A percentile compares a stretch with the other conserved stretches of the same genome.
These are phyloP conservation scores for Gryganskiella cystojenkinii DNA, from an alignment of 192 early-diverging fungal species.

Conservation along the genomic window DNA sequence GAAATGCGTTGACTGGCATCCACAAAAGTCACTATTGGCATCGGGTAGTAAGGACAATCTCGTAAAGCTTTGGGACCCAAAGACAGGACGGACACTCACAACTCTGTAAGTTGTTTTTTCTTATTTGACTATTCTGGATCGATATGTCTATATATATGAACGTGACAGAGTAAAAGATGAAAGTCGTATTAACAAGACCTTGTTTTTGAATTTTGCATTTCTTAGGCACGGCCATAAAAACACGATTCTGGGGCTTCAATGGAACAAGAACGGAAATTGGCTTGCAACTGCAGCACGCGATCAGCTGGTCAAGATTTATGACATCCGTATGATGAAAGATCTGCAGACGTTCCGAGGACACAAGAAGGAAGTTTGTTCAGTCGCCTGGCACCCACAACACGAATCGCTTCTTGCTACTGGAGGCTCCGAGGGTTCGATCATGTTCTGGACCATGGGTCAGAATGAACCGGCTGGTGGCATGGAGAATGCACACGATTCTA, in stretches of 20 bases:
- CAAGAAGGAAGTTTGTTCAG: slow-evolving; percentile 88
- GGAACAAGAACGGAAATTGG: slow-evolving; percentile 99
- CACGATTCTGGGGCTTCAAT: slow-evolving; percentile 86
- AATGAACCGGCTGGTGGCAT: slow-evolving; percentile 53
- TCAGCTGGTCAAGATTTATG: slow-evolving; percentile 92
- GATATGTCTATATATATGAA: background rate
- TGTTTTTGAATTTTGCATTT: background rate
- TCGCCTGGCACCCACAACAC: slow-evolving; percentile 96
- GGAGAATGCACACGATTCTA: slow-evolving; percentile 87
- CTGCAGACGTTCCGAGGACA: slow-evolving; percentile 87
- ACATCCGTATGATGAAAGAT: slow-evolving; percentile 94
- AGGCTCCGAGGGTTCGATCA: slow-evolving; percentile 87
- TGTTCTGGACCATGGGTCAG: slow-evolving; percentile 90
- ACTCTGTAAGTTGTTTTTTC: slow-evolving; percentile 70
- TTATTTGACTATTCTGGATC: too few species aligned
- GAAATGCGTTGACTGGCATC: slow-evolving; percentile 97
- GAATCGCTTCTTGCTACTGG: slow-evolving; percentile 92
- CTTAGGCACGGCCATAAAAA: slow-evolving; percentile 92
- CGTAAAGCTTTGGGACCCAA: slow-evolving; percentile 98
- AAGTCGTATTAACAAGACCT: background rate
- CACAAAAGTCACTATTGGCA: slow-evolving; percentile 89
- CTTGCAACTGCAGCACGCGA: slow-evolving; percentile 91
- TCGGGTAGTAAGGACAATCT: slow-evolving; percentile 96
- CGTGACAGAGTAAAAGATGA: too few species aligned
- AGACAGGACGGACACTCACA: slow-evolving; percentile 83